Evolutionary conservation across 2,329 filamentous ascomycete genomes (phyloP).

Genomic region (Colletotrichum euphorbiae): DNA sequence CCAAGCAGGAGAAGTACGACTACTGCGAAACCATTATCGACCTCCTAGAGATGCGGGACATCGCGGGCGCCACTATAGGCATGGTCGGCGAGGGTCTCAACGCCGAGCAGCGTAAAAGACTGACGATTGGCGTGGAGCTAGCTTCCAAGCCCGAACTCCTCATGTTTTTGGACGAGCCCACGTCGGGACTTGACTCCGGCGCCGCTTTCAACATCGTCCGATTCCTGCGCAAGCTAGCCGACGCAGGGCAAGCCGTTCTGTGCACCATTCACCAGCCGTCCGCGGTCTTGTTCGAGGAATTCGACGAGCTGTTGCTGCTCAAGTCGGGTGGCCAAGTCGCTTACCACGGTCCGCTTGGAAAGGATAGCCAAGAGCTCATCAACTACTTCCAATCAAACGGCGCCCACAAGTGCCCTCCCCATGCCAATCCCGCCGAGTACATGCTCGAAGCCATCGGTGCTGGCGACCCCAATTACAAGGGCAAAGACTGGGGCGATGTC

Average conservation of each 20-base stretch:
- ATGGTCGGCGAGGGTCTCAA: constrained; percentile 69
- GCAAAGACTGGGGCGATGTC: constrained; percentile 71
- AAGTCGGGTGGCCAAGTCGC: constrained; percentile 64
- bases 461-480: constrained; percentile 69
- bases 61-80: constrained; percentile 74
- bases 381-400: constrained; percentile 65
- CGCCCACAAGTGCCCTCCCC: constrained; percentile 57
- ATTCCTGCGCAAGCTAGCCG: constrained; percentile 70
- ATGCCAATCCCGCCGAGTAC: constrained; percentile 66
- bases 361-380: constrained; percentile 60
- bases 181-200: constrained; percentile 68
- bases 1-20: constrained; percentile 71
- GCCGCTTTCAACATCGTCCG: constrained; percentile 72
- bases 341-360: constrained; percentile 66
- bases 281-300: constrained; percentile 66
- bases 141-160: constrained; percentile 69
- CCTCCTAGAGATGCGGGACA: constrained; percentile 74
- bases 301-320: constrained; percentile 67
- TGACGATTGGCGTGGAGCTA: constrained; percentile 68
- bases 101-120: constrained; percentile 67
- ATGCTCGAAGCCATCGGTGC: constrained; percentile 71
- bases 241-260: constrained; percentile 68
- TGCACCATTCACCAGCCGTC: constrained; percentile 72
- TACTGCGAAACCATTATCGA: constrained; percentile 78
- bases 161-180: constrained; percentile 74